Evolutionary conservation across 495 filamentous ascomycete species (phyloP).

Genomic region (Gamarada debralockiae): DNA sequence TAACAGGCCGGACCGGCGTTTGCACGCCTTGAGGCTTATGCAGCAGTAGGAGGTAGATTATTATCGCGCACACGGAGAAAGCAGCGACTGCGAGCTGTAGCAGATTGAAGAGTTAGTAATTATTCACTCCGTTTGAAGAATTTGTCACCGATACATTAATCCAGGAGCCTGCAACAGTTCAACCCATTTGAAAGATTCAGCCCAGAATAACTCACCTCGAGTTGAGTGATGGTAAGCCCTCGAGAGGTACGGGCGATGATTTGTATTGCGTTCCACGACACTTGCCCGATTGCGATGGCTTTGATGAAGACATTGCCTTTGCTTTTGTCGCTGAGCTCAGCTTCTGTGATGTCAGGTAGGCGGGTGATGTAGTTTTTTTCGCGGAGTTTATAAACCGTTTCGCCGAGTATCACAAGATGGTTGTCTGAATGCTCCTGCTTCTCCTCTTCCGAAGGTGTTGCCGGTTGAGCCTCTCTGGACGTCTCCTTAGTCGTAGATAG

Average conservation of each 20-base stretch:
- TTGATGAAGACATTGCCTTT: slow-evolving; percentile 33
- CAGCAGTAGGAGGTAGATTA: slow-evolving; percentile 24
- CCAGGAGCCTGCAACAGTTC: too few relatives aligned
- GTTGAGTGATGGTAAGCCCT: slow-evolving; percentile 26
- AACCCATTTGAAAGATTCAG: too few relatives aligned
- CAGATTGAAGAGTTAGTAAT: too few relatives aligned
- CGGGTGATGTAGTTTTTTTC: background rate
- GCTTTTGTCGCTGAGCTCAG: slow-evolving; percentile 35
- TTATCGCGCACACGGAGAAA: slow-evolving; percentile 25
- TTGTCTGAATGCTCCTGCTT: slow-evolving; percentile 7
- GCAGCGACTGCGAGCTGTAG: slow-evolving; percentile 26
- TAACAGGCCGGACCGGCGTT: too few relatives aligned
- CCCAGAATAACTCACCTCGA: too few relatives aligned
- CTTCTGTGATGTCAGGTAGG: slow-evolving; percentile 8
- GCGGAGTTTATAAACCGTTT: slow-evolving; percentile 23
- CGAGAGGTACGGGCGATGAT: slow-evolving; percentile 20
- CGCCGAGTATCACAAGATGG: background rate
- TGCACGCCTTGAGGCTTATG: slow-evolving; percentile 29
- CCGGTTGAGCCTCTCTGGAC: background rate
- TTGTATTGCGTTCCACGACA: slow-evolving; percentile 27
- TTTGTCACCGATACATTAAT: too few relatives aligned
- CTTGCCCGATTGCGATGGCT: slow-evolving; percentile 26
- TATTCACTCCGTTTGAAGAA: too few relatives aligned
- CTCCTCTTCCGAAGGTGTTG: background rate
- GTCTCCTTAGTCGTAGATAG: background rate